Conservation (phyloP, 164 flowering plant genomes). For the Magnolia changhungtana region DNA sequence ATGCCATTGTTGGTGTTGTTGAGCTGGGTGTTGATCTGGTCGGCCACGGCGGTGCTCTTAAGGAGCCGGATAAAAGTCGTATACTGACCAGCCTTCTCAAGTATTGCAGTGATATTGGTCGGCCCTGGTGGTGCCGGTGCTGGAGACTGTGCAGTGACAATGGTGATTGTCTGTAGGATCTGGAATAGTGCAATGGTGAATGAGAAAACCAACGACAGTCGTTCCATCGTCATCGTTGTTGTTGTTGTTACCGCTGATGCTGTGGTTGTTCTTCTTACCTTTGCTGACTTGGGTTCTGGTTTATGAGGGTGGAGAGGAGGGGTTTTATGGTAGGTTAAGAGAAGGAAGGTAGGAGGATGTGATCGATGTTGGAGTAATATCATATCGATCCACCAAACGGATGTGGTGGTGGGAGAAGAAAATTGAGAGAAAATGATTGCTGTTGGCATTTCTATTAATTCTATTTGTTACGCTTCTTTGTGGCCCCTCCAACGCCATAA, state of each 20-base stretch:
- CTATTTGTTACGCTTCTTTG: not conserved
- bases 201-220: not conserved
- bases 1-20: constrained; percentile 66
- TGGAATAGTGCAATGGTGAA: constrained; percentile 1
- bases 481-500: not conserved
- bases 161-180: not conserved
- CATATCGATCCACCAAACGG: not conserved
- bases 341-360: constrained; percentile 10
- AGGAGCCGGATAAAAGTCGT: constrained; percentile 34
- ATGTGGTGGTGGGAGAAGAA: not conserved
- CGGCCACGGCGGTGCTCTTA: constrained; percentile 34
- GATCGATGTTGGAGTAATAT: constrained; percentile 1
- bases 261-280: not conserved
- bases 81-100: constrained; percentile 31
- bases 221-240: not conserved
- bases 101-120: constrained; percentile 24
- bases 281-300: not conserved
- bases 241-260: not conserved
- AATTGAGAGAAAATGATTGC: not conserved
- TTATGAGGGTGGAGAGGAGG: not conserved
- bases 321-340: constrained; percentile 1
- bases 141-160: constrained; percentile 13
- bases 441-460: not conserved
- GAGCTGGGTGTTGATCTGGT: constrained; percentile 62
- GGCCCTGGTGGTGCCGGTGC: constrained; percentile 35